phyloP scores from a whole-genome alignment of 495 filamentous ascomycete genomes.

The Daldinia decipiens region DNA sequence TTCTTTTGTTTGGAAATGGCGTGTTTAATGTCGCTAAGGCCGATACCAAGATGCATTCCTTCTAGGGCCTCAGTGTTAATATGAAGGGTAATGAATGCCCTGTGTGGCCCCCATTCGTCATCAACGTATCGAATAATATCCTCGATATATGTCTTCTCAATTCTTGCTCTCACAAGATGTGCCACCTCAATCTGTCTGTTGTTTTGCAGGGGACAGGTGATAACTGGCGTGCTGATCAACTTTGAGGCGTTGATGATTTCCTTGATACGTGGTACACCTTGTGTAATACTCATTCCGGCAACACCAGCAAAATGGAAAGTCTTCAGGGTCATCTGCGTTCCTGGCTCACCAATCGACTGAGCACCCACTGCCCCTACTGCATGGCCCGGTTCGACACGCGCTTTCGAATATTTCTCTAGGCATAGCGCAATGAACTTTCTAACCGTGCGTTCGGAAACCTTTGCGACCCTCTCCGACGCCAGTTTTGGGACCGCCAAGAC shows the following conservation, averaged over 20 bases:
- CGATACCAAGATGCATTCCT: conserved; percentile 80
- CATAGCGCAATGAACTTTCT: conserved; percentile 81
- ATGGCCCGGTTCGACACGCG: conserved; percentile 91
- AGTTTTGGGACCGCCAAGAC: conserved; percentile 32
- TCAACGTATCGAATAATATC: conserved; percentile 81
- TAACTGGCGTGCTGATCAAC: conserved; percentile 91
- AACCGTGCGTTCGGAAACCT: conserved; percentile 79
- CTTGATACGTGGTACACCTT: conserved; percentile 99
- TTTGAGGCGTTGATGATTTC: conserved; percentile 99
- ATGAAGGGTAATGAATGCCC: conserved; percentile 75
- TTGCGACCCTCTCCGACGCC: conserved; percentile 75
- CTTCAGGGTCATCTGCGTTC: conserved; percentile 99
- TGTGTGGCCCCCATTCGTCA: conserved; percentile 81
- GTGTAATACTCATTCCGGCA: conserved; percentile 97
- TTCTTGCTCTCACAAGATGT: conserved; percentile 85
- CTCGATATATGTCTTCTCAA: conserved; percentile 85
- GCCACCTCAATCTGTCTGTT: conserved; percentile 76
- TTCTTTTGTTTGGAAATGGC: conserved; percentile 83
- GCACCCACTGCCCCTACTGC: conserved; percentile 98
- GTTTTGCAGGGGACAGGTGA: conserved; percentile 81
- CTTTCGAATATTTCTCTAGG: conserved; percentile 86
- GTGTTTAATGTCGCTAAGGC: conserved; percentile 70
- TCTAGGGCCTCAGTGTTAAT: conserved; percentile 81
- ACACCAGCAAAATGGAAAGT: conserved; percentile 99
- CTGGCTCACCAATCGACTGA: conserved; percentile 97